Base-by-base conservation (phyloP, 805 yeast species). In the Kazachstania taianensis region DNA sequence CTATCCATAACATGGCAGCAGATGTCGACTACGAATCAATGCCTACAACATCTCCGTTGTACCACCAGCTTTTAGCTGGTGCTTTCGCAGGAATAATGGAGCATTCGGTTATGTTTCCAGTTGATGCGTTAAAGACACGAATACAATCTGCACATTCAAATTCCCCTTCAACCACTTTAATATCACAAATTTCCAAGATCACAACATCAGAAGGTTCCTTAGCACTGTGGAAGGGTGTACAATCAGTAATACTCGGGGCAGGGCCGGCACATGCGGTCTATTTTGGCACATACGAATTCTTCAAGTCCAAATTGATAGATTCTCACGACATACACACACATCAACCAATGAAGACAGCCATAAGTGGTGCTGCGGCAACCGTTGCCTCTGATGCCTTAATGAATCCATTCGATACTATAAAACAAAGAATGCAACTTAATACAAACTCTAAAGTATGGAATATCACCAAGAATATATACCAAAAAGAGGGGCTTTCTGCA, bases 41-140 rank as follows among this genome's bases (percentile, higher is more conserved):
- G 26, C 97, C 97, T 1, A 81, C 78, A 20, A 76, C 78, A 49
- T 86, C 96, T 9, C 77, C 96, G 2, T 62, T 92, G 36, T 55
- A 75, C 8, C 83, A 94, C 3, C 94, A 87, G 55, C 69, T 92
- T 41, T 55, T 75, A n/a, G 98, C 98, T 1, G 98, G 98, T n/a
- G 97, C 97, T 0, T 83, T 86, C 62, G 98, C 98, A 13, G 98
- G 98, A 23, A 85, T 92, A 36, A 85, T 92, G 97, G 98, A 92
- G 59, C 98, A 92, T 62, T 79, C 96, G 1, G 87, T 92, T 30
- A 89, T 92, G 97, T 92, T 79, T 55, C 98, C 98, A 2, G 75
- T 92, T 29, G 98, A 92, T 58, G 92, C 94, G 10, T 72, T 92
- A 49, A 89, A 89, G 65, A 92, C 98, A 5, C 69, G 98, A 55